A percentile compares a stretch with the other conserved stretches of the same genome.
Evolutionary conservation across 2,329 filamentous ascomycete species (phyloP).

Genomic region (Tolypocladium ovalisporum): DNA sequence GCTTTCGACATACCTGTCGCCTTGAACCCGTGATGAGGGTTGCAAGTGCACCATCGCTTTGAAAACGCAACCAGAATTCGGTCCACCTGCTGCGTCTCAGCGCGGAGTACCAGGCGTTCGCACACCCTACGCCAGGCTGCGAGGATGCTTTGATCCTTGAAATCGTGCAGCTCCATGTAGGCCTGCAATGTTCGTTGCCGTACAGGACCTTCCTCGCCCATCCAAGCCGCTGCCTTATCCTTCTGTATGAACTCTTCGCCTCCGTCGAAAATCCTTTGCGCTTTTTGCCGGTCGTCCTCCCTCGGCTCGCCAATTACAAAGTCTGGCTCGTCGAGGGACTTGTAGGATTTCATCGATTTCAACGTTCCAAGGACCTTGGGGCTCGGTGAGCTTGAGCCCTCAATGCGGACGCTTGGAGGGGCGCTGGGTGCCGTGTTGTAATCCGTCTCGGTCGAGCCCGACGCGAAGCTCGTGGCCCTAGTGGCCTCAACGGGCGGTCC

Average conservation of each 20-base stretch:
- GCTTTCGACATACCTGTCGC: slow-evolving; percentile 52
- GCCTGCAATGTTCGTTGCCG: slow-evolving; percentile 52
- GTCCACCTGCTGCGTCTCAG: slow-evolving; percentile 94
- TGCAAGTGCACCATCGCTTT: slow-evolving; percentile 85
- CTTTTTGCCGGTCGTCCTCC: slow-evolving; percentile 64
- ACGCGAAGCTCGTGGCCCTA: slow-evolving; percentile 21
- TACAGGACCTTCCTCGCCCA: slow-evolving; percentile 62
- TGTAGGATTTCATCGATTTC: slow-evolving; percentile 19
- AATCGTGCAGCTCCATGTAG: slow-evolving; percentile 91
- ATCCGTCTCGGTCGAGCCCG: slow-evolving; percentile 25
- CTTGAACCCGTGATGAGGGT: slow-evolving; percentile 88
- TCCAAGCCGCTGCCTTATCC: slow-evolving; percentile 73
- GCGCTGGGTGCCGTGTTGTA: slow-evolving; percentile 31
- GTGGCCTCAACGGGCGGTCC: slow-evolving; percentile 31
- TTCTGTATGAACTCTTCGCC: slow-evolving; percentile 72
- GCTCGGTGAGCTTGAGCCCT: slow-evolving; percentile 26
- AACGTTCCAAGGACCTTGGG: slow-evolving; percentile 21
- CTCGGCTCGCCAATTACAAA: slow-evolving; percentile 48
- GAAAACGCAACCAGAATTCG: slow-evolving; percentile 86
- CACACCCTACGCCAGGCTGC: slow-evolving; percentile 71
- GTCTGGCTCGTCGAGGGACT: slow-evolving; percentile 46
- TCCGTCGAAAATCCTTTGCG: slow-evolving; percentile 74
- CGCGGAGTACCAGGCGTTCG: slow-evolving; percentile 68
- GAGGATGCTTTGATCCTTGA: slow-evolving; percentile 69
- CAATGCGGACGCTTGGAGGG: slow-evolving; percentile 33